Evolutionary conservation across 2,329 filamentous ascomycete genomes (phyloP).

Genomic region (Fusarium sp.): DNA sequence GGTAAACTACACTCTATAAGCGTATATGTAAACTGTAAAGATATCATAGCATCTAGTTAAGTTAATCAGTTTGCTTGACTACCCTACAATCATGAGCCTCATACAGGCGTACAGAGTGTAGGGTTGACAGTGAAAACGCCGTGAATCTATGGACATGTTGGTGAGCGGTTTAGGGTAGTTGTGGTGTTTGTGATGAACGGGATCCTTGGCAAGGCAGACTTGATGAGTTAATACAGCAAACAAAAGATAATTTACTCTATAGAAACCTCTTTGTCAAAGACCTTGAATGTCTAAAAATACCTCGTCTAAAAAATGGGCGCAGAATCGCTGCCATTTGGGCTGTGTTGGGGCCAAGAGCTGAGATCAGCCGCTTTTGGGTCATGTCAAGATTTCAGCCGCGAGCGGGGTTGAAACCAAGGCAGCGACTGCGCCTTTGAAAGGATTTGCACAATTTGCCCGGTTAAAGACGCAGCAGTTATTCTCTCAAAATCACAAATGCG

Average conservation of each 20-base stretch:
- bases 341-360: background rate
- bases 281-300: conserved; percentile 1
- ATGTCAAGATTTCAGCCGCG: background rate
- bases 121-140: background rate
- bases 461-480: background rate
- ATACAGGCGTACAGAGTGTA: background rate
- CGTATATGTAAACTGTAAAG: background rate
- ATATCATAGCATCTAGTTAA: background rate
- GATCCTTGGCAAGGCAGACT: background rate
- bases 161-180: background rate
- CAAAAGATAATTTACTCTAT: background rate
- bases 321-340: background rate
- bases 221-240: background rate
- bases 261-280: background rate
- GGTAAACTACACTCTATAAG: background rate
- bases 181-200: background rate
- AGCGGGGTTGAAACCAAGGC: background rate
- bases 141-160: background rate
- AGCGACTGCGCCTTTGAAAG: background rate
- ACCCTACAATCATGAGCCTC: background rate
- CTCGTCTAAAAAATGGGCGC: background rate
- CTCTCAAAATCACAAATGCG: background rate
- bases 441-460: background rate
- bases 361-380: background rate
- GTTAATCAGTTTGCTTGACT: background rate